Conservation (phyloP, 257 asterid genomes). For the Scutellaria barbata region DNA sequence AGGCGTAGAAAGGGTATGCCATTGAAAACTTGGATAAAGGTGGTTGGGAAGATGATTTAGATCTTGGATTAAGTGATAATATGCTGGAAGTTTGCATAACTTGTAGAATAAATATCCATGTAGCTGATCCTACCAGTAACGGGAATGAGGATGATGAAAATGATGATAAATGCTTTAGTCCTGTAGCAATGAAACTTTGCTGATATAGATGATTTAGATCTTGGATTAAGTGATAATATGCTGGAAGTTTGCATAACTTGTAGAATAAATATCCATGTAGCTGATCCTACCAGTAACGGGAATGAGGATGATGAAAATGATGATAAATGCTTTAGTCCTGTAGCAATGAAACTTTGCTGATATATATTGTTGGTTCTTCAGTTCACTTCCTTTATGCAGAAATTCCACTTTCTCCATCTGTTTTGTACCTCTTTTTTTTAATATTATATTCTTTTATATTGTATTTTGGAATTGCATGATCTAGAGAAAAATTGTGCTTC, state of each 20-base stretch:
- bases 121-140: too few relatives aligned
- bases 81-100: too few relatives aligned
- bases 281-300: not conserved
- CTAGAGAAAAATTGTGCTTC: constrained; percentile 4
- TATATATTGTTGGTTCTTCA: constrained; percentile 11
- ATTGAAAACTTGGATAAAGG: not conserved
- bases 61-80: too few relatives aligned
- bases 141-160: too few relatives aligned
- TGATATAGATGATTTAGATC: not conserved
- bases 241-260: not conserved
- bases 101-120: too few relatives aligned
- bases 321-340: not conserved
- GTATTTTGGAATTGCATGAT: constrained; percentile 21
- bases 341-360: too few relatives aligned
- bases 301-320: not conserved
- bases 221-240: not conserved
- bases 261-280: not conserved
- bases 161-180: too few relatives aligned
- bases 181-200: too few relatives aligned
- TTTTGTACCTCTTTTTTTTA: constrained; percentile 8
- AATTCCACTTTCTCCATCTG: constrained; percentile 7
- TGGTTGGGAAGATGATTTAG: not conserved
- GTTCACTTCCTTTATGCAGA: not conserved
- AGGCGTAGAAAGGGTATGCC: not conserved
- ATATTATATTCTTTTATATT: constrained; percentile 15